These are phyloP conservation scores for Flaveria floridana DNA, from an alignment of 140 eudicot species.

Conservation along the genomic window DNA sequence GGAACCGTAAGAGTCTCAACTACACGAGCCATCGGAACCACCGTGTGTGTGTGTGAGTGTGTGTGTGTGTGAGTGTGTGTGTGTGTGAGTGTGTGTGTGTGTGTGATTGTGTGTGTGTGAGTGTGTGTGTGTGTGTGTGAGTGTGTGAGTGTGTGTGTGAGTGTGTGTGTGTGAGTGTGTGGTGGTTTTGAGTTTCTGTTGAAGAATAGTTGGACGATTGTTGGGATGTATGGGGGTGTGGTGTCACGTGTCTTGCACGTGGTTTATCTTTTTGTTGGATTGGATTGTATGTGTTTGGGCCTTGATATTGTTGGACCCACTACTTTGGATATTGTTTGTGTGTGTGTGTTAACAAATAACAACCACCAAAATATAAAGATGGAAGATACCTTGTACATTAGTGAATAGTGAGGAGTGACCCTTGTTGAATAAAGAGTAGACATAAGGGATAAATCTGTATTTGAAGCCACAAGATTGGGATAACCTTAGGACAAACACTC, in stretches of 20 bases:
- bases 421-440: background rate
- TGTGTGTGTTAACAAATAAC: background rate
- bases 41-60: too few species aligned
- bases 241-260: constrained; percentile 32
- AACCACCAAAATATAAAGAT: constrained; percentile 4
- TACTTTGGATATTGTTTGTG: background rate
- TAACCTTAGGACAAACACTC: background rate
- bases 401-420: background rate
- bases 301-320: constrained; percentile 23
- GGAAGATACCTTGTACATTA: background rate
- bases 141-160: too few species aligned
- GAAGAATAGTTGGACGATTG: background rate
- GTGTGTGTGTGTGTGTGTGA: too few species aligned
- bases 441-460: background rate
- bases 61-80: background rate
- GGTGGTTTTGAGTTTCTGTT: constrained; percentile 29
- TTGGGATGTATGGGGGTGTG: background rate
- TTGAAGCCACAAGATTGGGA: background rate
- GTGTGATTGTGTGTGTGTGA: background rate
- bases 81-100: too few species aligned
- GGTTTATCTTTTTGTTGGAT: constrained; percentile 26
- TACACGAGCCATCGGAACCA: constrained; percentile 53
- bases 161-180: constrained; percentile 23
- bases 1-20: constrained; percentile 59
- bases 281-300: constrained; percentile 26